Percentiles rank a stretch among this genome's conserved stretches.
Conservation (phyloP, 1,284 basidiomycete species). For the Trichosporon ovoides region DNA sequence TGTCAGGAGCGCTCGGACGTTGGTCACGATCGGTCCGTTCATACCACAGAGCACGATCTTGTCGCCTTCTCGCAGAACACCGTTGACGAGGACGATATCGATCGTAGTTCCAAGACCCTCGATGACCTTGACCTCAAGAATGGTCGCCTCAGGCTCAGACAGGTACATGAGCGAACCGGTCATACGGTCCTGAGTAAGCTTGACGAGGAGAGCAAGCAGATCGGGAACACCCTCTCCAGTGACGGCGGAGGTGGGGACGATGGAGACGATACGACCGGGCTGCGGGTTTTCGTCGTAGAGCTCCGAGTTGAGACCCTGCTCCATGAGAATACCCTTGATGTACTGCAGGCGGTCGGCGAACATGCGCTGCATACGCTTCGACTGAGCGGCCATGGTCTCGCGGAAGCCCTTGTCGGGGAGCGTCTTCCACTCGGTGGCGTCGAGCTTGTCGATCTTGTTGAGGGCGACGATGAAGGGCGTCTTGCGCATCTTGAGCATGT, state of each 20-base stretch:
- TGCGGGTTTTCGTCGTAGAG: conserved; percentile 98
- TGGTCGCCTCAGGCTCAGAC: conserved; percentile 97
- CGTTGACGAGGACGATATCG: conserved; percentile 95
- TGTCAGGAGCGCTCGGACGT: conserved; percentile 87
- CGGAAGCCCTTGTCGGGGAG: conserved; percentile 89
- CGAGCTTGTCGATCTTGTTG: conserved; percentile 61
- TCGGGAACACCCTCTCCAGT: conserved; percentile 98
- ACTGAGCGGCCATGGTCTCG: conserved; percentile 84
- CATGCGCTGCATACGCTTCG: conserved; percentile 74
- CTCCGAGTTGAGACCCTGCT: conserved; percentile 93
- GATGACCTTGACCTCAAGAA: conserved; percentile 97
- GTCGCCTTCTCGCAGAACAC: conserved; percentile 86
- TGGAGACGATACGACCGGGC: conserved; percentile 86
- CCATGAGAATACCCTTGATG: conserved; percentile 88
- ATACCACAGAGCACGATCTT: conserved; percentile 94
- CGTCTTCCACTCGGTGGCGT: conserved; percentile 73
- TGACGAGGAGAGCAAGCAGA: conserved; percentile 97
- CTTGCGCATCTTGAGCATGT: conserved; percentile 86
- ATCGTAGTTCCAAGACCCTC: conserved; percentile 98
- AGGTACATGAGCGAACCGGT: conserved; percentile 97
- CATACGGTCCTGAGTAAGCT: conserved; percentile 97
- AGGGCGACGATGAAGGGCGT: conserved; percentile 99
- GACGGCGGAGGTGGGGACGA: conserved; percentile 97
- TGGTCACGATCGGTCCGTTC: conserved; percentile 95
- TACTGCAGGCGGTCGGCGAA: conserved; percentile 85